phyloP scores from a whole-genome alignment of 805 yeast genomes.

The Candida piceae region DNA sequence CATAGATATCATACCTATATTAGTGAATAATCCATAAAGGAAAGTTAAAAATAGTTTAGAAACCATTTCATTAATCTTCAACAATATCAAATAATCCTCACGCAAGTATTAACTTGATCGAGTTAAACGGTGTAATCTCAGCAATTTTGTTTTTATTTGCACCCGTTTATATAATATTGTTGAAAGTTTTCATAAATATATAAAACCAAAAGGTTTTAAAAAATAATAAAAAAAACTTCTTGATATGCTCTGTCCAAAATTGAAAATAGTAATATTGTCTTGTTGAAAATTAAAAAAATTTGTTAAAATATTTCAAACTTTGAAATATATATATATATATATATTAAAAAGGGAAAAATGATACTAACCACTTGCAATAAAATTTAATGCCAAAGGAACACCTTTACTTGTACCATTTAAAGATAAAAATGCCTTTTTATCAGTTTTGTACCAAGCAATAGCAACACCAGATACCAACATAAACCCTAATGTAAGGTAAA shows the following conservation, averaged over 20 bases:
- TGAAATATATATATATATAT: no score
- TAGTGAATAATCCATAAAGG: no score
- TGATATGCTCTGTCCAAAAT: no score
- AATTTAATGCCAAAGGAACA: conserved; percentile 77
- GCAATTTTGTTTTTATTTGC: no score
- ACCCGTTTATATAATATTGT: conserved; percentile 43
- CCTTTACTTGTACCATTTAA: conserved; percentile 80
- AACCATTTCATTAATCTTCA: conserved; percentile 17
- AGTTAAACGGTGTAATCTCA: conserved; percentile 76
- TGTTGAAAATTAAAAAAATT: conserved; percentile 5
- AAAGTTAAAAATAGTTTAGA: not conserved
- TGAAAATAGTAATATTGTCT: no score
- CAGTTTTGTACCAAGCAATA: conserved; percentile 55
- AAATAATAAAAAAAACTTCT: no score
- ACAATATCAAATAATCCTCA: conserved; percentile 53
- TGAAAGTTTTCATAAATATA: no score
- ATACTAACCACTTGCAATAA: conserved; percentile 83
- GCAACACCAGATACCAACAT: conserved; percentile 49
- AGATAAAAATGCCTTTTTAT: conserved; percentile 55
- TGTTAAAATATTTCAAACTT: conserved; percentile 2
- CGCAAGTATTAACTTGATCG: conserved; percentile 83
- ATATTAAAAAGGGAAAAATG: not conserved
- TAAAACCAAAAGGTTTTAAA: no score
- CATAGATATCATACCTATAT: no score
- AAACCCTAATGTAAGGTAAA: conserved; percentile 54